Percentiles rank a stretch among this genome's conserved stretches.
Evolutionary conservation across 2,329 filamentous ascomycete genomes (phyloP).

Genomic region (Dactylonectria estremocensis): DNA sequence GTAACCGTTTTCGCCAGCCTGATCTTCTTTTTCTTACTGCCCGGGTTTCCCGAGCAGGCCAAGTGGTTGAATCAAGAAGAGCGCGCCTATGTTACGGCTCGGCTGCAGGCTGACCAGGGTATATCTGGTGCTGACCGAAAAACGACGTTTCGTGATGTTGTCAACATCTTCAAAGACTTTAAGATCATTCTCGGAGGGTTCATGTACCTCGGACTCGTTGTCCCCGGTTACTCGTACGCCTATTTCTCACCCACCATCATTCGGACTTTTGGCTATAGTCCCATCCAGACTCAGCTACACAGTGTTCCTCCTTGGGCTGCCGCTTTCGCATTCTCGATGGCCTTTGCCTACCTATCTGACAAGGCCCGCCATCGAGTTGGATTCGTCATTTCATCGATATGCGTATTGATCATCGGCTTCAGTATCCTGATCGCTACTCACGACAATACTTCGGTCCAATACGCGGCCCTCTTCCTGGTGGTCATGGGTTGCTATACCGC

Average conservation of each 20-base stretch:
- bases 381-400: constrained; percentile 80
- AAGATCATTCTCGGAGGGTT: constrained; percentile 82
- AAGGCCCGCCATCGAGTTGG: constrained; percentile 79
- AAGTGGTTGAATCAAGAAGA: constrained; percentile 83
- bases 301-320: constrained; percentile 74
- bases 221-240: constrained; percentile 83
- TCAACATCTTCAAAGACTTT: constrained; percentile 78
- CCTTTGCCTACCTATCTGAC: constrained; percentile 82
- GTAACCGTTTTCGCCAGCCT: constrained; percentile 75
- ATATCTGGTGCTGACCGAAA: constrained; percentile 74
- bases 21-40: constrained; percentile 78
- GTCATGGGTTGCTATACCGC: constrained; percentile 85
- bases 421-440: constrained; percentile 81
- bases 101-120: constrained; percentile 79
- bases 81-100: constrained; percentile 74
- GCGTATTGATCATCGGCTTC: constrained; percentile 81
- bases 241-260: constrained; percentile 85
- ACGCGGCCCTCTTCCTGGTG: constrained; percentile 86
- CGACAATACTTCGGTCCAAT: constrained; percentile 77
- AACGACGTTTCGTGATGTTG: constrained; percentile 72
- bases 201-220: constrained; percentile 87
- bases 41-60: constrained; percentile 81
- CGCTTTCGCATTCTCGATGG: constrained; percentile 85
- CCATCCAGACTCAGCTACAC: constrained; percentile 71
- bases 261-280: constrained; percentile 73